These are phyloP conservation scores for Fusarium pseudograminearum DNA, from an alignment of 2,329 filamentous ascomycete genomes.

Conservation along the genomic window DNA sequence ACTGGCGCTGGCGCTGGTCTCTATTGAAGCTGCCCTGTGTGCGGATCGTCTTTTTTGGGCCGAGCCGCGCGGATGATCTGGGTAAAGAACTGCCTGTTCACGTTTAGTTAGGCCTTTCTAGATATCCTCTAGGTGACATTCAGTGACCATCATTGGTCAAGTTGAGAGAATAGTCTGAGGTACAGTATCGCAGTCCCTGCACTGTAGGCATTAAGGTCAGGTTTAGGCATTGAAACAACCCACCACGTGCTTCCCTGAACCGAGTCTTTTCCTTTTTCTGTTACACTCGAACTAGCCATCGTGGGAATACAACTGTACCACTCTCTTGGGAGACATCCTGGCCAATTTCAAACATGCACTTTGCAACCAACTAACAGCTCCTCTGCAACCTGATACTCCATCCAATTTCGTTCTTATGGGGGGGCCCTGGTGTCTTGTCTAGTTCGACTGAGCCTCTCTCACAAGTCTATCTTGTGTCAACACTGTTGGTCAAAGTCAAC, in stretches of 20 bases:
- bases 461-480: slow-evolving; percentile 21
- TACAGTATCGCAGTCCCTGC: slow-evolving; percentile 1
- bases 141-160: slow-evolving; percentile 12
- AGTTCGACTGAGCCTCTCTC: slow-evolving; percentile 16
- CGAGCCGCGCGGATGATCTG: slow-evolving; percentile 43
- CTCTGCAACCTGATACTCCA: slow-evolving; percentile 10
- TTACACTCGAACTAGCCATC: slow-evolving; percentile 9
- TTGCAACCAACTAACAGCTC: slow-evolving; percentile 15
- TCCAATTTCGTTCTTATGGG: slow-evolving; percentile 11
- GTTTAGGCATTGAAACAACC: slow-evolving; percentile 29
- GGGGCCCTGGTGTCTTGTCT: slow-evolving; percentile 4
- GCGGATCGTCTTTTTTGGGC: slow-evolving; percentile 42
- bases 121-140: slow-evolving; percentile 27
- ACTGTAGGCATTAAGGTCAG: not conserved
- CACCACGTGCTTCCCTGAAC: slow-evolving; percentile 34
- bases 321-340: slow-evolving; percentile 22
- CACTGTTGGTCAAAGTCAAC: slow-evolving; percentile 26
- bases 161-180: not conserved
- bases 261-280: slow-evolving; percentile 7
- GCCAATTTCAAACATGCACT: slow-evolving; percentile 12
- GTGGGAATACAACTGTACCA: slow-evolving; percentile 10
- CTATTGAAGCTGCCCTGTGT: slow-evolving; percentile 15
- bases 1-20: not conserved
- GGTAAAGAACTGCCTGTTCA: slow-evolving; percentile 33
- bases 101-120: slow-evolving; percentile 32